These are phyloP conservation scores for Paxillus involutus DNA, from an alignment of 768 basidiomycete species.

Conservation along the genomic window DNA sequence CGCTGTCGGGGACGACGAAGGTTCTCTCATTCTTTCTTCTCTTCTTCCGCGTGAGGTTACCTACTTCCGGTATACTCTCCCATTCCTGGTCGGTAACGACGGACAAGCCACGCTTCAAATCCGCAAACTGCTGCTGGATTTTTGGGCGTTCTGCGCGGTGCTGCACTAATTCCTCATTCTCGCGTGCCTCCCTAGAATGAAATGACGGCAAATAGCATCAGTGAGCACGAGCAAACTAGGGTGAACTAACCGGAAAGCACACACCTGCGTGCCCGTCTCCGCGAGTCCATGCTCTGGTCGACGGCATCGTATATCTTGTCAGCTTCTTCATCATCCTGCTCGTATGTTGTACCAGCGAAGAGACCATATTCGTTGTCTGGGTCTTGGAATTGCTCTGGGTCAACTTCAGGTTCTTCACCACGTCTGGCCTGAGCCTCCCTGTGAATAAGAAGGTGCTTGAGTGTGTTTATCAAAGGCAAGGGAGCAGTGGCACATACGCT, in stretches of 20 bases:
- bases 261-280: constrained; percentile 77
- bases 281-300: constrained; percentile 85
- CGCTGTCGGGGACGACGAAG: constrained; percentile 92
- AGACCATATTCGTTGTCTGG: constrained; percentile 97
- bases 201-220: constrained; percentile 19
- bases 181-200: constrained; percentile 64
- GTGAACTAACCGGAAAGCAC: constrained; percentile 47
- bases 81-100: constrained; percentile 90
- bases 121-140: constrained; percentile 93
- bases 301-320: constrained; percentile 94
- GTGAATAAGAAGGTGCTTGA: constrained; percentile 3
- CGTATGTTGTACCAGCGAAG: constrained; percentile 94
- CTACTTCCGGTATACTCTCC: constrained; percentile 94
- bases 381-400: constrained; percentile 92
- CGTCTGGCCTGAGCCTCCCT: constrained; percentile 86
- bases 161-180: constrained; percentile 70
- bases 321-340: constrained; percentile 97
- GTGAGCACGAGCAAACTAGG: constrained; percentile 25
- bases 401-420: constrained; percentile 85
- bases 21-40: constrained; percentile 80
- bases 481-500: constrained; percentile 55
- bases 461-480: not conserved
- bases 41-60: constrained; percentile 92
- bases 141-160: constrained; percentile 89
- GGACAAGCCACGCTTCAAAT: constrained; percentile 87